phyloP scores from a whole-genome alignment of 2,329 filamentous ascomycete species.

The Knufia fluminis region DNA sequence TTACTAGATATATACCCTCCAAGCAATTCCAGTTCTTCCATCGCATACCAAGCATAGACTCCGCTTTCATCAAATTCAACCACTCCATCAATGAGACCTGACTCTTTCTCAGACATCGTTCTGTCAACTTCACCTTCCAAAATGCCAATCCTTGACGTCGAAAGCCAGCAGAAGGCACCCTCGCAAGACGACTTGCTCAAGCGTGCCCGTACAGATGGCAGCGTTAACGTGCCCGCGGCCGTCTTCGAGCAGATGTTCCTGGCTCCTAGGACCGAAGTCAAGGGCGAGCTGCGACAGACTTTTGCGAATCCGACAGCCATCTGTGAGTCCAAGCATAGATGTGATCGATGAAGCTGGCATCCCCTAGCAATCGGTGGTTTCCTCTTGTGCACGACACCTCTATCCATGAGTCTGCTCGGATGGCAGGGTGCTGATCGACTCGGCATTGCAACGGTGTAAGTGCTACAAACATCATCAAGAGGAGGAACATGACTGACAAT shows the following conservation, averaged over 20 bases:
- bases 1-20: no score
- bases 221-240: conserved; percentile 24
- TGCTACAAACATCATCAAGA: conserved; percentile 12
- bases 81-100: no score
- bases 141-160: no score
- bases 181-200: not conserved
- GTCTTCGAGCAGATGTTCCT: conserved; percentile 26
- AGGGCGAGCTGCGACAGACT: conserved; percentile 17
- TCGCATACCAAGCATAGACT: no score
- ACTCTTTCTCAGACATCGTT: no score
- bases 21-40: no score
- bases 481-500: conserved; percentile 21
- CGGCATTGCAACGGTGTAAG: conserved; percentile 35
- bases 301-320: conserved; percentile 24
- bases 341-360: not conserved
- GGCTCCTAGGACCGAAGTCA: conserved; percentile 21
- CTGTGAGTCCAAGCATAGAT: conserved; percentile 19
- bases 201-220: conserved; percentile 8
- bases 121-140: no score
- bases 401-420: conserved; percentile 48
- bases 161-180: not conserved
- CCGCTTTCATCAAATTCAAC: no score
- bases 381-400: conserved; percentile 43
- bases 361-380: conserved; percentile 11
- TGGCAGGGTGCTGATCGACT: conserved; percentile 48